Conservation (phyloP, 2,329 filamentous ascomycete genomes). For the Cercospora zeae-maydis region DNA sequence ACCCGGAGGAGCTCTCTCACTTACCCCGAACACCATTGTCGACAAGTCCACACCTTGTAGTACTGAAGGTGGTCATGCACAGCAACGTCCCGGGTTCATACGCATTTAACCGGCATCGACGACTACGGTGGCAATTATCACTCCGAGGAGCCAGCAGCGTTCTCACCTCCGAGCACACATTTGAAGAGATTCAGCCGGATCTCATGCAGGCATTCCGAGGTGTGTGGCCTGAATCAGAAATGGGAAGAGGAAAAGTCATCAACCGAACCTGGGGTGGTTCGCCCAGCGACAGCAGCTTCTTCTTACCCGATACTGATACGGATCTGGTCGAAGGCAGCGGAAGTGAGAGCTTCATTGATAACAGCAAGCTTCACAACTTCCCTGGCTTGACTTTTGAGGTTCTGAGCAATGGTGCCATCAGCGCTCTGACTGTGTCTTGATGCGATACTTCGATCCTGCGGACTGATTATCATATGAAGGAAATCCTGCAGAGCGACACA, state of each 20-base stretch:
- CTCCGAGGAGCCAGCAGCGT: slow-evolving; percentile 42
- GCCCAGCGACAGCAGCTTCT: slow-evolving; percentile 35
- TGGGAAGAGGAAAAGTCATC: slow-evolving; percentile 39
- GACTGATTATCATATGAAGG: neutral
- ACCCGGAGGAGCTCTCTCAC: slow-evolving; percentile 5
- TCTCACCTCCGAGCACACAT: slow-evolving; percentile 73
- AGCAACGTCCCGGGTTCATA: slow-evolving; percentile 94
- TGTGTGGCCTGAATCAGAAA: slow-evolving; percentile 53
- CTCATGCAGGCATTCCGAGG: slow-evolving; percentile 46
- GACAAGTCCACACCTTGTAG: slow-evolving; percentile 60
- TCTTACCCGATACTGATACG: slow-evolving; percentile 35
- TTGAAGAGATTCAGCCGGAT: slow-evolving; percentile 60
- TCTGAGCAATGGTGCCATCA: slow-evolving; percentile 84
- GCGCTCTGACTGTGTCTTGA: slow-evolving; percentile 64
- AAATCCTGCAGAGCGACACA: neutral
- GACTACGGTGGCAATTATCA: slow-evolving; percentile 75
- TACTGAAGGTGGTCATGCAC: slow-evolving; percentile 88
- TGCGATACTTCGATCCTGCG: neutral
- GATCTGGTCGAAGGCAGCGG: slow-evolving; percentile 44
- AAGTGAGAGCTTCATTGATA: slow-evolving; percentile 56
- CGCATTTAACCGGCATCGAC: slow-evolving; percentile 89
- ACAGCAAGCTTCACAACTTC: slow-evolving; percentile 87
- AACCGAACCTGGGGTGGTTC: slow-evolving; percentile 37
- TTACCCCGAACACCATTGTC: slow-evolving; percentile 22
- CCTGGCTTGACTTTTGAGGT: slow-evolving; percentile 95